Conservation (phyloP, 768 basidiomycete genomes). For the Termitomyces titanicus region DNA sequence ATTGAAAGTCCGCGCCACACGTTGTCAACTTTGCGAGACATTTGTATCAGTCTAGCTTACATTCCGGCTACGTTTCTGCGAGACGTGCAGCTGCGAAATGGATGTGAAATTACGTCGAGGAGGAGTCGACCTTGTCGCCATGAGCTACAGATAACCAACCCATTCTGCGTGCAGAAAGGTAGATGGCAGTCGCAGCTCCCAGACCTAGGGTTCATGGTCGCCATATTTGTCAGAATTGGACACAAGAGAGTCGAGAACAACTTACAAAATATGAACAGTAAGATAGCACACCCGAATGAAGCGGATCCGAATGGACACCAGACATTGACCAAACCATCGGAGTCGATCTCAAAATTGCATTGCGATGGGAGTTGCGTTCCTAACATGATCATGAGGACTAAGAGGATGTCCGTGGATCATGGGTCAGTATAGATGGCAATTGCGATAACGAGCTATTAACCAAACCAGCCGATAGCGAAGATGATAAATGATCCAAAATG, state of each 20-base stretch:
- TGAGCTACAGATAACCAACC: too few species aligned
- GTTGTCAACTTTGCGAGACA: too few species aligned
- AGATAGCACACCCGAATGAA: neutral
- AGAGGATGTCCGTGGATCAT: neutral
- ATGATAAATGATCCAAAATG: conserved; percentile 13
- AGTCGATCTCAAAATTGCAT: conserved; percentile 3
- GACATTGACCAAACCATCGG: conserved; percentile 5
- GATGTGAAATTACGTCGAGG: too few species aligned
- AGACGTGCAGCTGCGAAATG: too few species aligned
- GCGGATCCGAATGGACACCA: conserved; percentile 7
- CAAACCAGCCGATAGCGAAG: conserved; percentile 11
- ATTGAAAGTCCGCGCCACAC: too few species aligned
- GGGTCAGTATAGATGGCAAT: neutral
- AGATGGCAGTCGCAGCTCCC: neutral
- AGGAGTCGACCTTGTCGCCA: too few species aligned
- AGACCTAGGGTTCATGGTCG: neutral
- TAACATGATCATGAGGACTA: conserved; percentile 5
- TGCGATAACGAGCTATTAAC: neutral
- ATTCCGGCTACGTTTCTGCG: too few species aligned
- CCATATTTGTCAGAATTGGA: too few species aligned
- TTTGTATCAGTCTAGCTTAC: too few species aligned
- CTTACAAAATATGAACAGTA: conserved; percentile 6
- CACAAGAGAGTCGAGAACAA: neutral
- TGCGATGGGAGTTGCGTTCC: conserved; percentile 7
- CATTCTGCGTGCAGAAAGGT: neutral